Base-by-base conservation (phyloP, 106 monocot genomes). In the Acorus gramineus region DNA sequence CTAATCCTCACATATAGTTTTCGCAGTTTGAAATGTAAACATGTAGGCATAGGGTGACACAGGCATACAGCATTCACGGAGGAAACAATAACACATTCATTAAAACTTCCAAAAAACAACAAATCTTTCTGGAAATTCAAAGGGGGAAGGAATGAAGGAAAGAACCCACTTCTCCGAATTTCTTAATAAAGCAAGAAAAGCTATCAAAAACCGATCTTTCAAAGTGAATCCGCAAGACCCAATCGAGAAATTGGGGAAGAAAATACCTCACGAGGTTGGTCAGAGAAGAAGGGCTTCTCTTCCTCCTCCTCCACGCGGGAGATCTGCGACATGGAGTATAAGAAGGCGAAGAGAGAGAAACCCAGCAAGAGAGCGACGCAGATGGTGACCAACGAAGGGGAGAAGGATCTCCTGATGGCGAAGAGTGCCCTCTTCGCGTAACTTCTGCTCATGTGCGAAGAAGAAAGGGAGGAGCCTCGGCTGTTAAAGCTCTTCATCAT, bases 241-340 rank as follows among this genome's bases (percentile, higher is more conserved):
- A 8, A 52, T 42, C 6, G 7, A 64, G 14, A 52, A 8, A 43
- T 3, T 28, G 14, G 50, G 28, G 51, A 14, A 64, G 28, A 13
- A 58, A 5, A 49, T 3, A 4, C 9, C 9, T 7, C 54, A 28
- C 56, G 64, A 46, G 43, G 10, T 5, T 50, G 48, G 12, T 68
- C 66, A 6, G 28, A 50, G 28, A 55, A 3, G 54, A 57, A 49
- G 51, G 64, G 62, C 9, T 61, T 28, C 11, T 4, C 68, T 3
- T 50, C 48, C 11, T 4, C 68, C 4, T 55, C 76, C 51, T 49
- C 63, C 71, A 74, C 80, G 3, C 59, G 62, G 9, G 74, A 68
- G 62, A 77, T 83, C 81, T 82, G 81, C 52, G 59, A 53, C 7
- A 81, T 78, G 44, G 79, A 85, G 74, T 69, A 69, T 69, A 81